Percentiles rank a stretch among this genome's conserved stretches.
Evolutionary conservation across 169 alveolate genomes (phyloP).

Genomic region (Cryptosporidium tyzzeri): DNA sequence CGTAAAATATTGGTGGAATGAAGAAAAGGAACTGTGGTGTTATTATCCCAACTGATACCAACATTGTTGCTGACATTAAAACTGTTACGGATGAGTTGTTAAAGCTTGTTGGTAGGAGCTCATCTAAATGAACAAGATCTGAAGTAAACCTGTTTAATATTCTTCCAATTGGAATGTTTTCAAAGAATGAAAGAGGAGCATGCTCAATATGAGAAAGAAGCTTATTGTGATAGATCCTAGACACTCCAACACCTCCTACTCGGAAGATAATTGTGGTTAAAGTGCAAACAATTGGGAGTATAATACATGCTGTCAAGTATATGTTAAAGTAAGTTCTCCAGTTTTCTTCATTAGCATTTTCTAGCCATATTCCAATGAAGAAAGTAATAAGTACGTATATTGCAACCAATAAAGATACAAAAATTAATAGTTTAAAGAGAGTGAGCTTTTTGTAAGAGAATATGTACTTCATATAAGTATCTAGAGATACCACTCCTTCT

Average conservation of each 20-base stretch:
- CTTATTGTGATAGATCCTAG: slow-evolving; percentile 28
- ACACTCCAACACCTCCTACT: slow-evolving; percentile 14
- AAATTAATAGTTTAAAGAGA: not conserved
- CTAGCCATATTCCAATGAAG: slow-evolving; percentile 51
- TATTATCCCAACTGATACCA: slow-evolving; percentile 30
- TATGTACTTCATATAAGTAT: slow-evolving; percentile 30
- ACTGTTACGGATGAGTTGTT: slow-evolving; percentile 60
- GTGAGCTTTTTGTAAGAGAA: not conserved
- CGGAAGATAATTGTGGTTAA: not conserved
- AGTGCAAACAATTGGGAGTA: slow-evolving; percentile 17
- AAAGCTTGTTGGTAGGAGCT: slow-evolving; percentile 42
- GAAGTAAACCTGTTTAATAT: slow-evolving; percentile 85
- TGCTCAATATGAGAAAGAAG: slow-evolving; percentile 46
- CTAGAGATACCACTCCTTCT: slow-evolving; percentile 45
- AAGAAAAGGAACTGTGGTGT: slow-evolving; percentile 61
- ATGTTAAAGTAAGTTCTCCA: not conserved
- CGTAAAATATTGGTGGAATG: slow-evolving; percentile 64
- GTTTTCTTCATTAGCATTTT: slow-evolving; percentile 9
- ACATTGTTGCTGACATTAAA: slow-evolving; percentile 12
- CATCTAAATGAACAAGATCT: slow-evolving; percentile 80
- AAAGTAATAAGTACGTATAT: slow-evolving; percentile 17
- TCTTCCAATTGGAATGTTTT: slow-evolving; percentile 86
- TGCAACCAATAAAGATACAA: not conserved
- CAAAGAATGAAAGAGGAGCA: slow-evolving; percentile 84
- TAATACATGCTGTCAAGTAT: not conserved